A percentile compares a stretch with the other conserved stretches of the same genome.
phyloP scores from a whole-genome alignment of 345 rosid species.

The Brassica carinata region DNA sequence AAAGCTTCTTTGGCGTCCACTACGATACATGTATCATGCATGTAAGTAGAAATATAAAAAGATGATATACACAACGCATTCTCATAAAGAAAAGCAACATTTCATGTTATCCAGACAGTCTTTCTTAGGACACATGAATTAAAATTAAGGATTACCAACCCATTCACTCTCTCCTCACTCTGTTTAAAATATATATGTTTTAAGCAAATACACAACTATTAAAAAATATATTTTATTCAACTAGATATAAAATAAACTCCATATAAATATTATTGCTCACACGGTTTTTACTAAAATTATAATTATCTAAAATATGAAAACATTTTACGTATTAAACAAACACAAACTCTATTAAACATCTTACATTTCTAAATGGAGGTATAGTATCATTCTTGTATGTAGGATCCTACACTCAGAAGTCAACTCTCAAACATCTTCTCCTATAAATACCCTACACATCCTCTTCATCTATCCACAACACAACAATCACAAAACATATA shows the following conservation, averaged over 20 bases:
- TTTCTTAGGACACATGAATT: constrained; percentile 18
- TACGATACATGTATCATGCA: constrained; percentile 26
- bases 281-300: too few species aligned
- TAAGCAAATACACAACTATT: too few species aligned
- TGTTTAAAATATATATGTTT: neutral
- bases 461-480: constrained; percentile 6
- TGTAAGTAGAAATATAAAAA: constrained; percentile 21
- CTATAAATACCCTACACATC: constrained; percentile 47
- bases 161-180: constrained; percentile 16
- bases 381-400: constrained; percentile 1
- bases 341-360: neutral
- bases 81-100: constrained; percentile 26
- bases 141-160: constrained; percentile 28
- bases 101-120: constrained; percentile 20
- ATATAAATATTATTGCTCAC: too few species aligned
- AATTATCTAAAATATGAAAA: too few species aligned
- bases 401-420: constrained; percentile 33
- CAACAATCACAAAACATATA: constrained; percentile 11
- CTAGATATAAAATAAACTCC: too few species aligned
- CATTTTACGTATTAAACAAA: neutral
- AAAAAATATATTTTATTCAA: too few species aligned
- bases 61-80: constrained; percentile 12
- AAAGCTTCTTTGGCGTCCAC: constrained; percentile 35
- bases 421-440: constrained; percentile 27
- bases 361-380: neutral